phyloP scores from a whole-genome alignment of 345 rosid genomes.

The Streptanthus diversifolius region DNA sequence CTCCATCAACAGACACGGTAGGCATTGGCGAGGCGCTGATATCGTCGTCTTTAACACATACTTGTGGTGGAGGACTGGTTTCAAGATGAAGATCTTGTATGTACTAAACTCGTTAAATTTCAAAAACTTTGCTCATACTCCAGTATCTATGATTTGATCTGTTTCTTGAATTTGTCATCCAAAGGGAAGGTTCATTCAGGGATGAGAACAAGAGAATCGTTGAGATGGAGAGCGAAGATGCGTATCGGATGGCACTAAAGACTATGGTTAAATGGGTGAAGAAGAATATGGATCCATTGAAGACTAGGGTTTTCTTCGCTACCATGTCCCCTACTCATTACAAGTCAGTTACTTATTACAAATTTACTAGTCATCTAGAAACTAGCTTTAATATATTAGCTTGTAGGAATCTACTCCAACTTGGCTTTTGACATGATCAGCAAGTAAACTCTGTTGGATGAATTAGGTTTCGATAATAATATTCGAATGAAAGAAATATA shows the following conservation, averaged over 20 bases:
- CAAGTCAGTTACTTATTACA: constrained; percentile 42
- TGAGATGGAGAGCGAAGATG: constrained; percentile 63
- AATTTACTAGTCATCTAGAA: background rate
- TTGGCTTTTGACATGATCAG: background rate
- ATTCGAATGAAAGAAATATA: too few relatives aligned
- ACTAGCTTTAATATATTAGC: background rate
- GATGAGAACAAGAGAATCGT: constrained; percentile 56
- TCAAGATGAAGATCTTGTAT: constrained; percentile 69
- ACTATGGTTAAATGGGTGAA: constrained; percentile 76
- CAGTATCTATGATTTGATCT: background rate
- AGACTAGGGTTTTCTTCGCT: constrained; percentile 77
- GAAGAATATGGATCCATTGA: constrained; percentile 64
- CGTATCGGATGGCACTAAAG: constrained; percentile 74
- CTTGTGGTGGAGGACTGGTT: constrained; percentile 93
- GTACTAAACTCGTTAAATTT: background rate
- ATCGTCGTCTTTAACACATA: constrained; percentile 77
- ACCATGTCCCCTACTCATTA: constrained; percentile 88
- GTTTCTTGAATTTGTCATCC: background rate
- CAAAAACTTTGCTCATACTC: background rate
- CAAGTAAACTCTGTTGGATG: background rate
- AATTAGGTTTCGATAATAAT: background rate
- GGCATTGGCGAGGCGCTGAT: constrained; percentile 76
- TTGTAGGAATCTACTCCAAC: background rate
- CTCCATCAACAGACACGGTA: constrained; percentile 76
- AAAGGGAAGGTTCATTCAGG: constrained; percentile 74